phyloP scores from a whole-genome alignment of 805 yeast genomes.

The Teunomyces panamensis region DNA sequence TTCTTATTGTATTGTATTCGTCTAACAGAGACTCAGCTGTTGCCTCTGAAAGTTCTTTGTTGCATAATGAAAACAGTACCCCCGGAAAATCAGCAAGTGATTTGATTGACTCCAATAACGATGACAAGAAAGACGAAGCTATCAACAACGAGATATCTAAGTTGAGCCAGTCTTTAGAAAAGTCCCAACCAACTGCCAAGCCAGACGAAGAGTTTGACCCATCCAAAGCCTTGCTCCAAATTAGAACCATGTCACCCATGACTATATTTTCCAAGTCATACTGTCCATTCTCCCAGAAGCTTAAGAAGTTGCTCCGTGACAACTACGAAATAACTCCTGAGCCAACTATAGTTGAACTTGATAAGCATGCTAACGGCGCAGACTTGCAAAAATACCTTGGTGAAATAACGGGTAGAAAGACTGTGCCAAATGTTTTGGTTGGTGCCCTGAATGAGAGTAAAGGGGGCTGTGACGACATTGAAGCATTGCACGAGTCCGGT shows the following conservation, averaged over 20 bases:
- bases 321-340: conserved; percentile 71
- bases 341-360: conserved; percentile 77
- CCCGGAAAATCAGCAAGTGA: conserved; percentile 12
- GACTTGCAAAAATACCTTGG: conserved; percentile 73
- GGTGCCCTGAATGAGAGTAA: conserved; percentile 57
- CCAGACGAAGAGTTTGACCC: conserved; percentile 26
- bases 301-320: conserved; percentile 63
- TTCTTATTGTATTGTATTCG: conserved; percentile 6
- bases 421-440: conserved; percentile 88
- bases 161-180: conserved; percentile 7
- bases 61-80: background rate
- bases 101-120: conserved; percentile 31
- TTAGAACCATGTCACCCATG: conserved; percentile 62
- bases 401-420: conserved; percentile 66
- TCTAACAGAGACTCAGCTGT: background rate
- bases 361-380: conserved; percentile 71
- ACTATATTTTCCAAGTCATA: conserved; percentile 52
- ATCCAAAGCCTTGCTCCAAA: conserved; percentile 45
- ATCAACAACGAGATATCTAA: conserved; percentile 36
- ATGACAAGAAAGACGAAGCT: conserved; percentile 37
- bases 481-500: conserved; percentile 55
- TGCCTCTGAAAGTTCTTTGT: background rate
- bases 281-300: conserved; percentile 75
- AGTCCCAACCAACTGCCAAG: background rate
- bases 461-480: conserved; percentile 89